Percentiles rank a stretch among this genome's conserved stretches.
Conservation (phyloP, 2,329 filamentous ascomycete genomes). For the Samsoniella hepiali region DNA sequence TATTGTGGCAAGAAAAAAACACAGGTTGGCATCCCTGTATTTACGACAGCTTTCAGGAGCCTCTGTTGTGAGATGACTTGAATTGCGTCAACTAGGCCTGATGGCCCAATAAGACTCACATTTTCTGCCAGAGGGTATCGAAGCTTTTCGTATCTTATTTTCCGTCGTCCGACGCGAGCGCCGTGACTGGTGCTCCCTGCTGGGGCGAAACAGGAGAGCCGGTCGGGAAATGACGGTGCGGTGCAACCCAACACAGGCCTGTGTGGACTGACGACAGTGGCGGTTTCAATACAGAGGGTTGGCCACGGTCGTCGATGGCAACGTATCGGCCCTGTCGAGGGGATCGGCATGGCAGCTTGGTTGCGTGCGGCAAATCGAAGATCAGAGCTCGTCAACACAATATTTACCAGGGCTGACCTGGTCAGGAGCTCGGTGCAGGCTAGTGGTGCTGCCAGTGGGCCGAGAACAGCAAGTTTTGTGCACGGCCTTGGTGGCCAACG, state of each 20-base stretch:
- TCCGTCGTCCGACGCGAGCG: neutral
- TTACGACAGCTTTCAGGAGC: neutral
- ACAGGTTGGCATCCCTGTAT: neutral
- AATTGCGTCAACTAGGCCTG: neutral
- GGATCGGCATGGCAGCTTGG: neutral
- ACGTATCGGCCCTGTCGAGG: neutral
- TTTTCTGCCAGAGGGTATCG: too few relatives aligned
- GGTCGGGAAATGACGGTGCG: neutral
- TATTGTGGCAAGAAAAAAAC: neutral
- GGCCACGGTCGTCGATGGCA: neutral
- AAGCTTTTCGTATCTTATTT: neutral
- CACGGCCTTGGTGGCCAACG: neutral
- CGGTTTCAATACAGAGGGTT: neutral
- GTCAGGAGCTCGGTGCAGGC: neutral
- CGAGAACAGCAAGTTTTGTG: neutral
- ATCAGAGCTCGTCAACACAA: neutral
- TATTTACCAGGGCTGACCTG: neutral
- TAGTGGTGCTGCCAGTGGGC: neutral
- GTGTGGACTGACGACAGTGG: neutral
- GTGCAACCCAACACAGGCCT: conserved; percentile 1
- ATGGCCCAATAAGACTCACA: neutral
- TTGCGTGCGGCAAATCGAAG: neutral
- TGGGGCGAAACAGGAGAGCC: neutral
- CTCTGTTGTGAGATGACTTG: neutral
- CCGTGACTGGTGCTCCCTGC: neutral